Conservation (phyloP, 352 stramenopile species). For the Thalassiosira hispida region DNA sequence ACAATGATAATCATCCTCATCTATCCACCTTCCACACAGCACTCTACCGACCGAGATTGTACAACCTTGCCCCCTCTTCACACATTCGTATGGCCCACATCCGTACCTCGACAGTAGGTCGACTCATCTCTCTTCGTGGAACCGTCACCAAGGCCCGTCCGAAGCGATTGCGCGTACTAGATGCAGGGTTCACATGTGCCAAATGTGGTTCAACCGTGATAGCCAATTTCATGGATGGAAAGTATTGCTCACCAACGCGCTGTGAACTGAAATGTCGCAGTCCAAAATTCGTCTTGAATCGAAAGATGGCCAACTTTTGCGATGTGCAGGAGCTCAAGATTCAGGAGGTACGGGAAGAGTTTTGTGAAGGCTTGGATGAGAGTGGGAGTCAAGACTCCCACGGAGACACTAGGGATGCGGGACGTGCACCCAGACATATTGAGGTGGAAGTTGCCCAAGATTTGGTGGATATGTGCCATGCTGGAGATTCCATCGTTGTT, state of each 20-base stretch:
- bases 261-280: slow-evolving; percentile 69
- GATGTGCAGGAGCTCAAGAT: slow-evolving; percentile 84
- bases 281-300: slow-evolving; percentile 70
- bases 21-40: slow-evolving; percentile 35
- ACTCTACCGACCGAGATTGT: slow-evolving; percentile 45
- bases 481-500: slow-evolving; percentile 94
- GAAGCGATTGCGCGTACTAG: slow-evolving; percentile 70
- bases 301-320: slow-evolving; percentile 67
- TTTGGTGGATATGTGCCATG: slow-evolving; percentile 94
- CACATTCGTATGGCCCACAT: slow-evolving; percentile 72
- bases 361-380: slow-evolving; percentile 38
- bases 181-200: slow-evolving; percentile 73
- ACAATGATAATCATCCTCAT: slow-evolving; percentile 30
- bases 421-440: slow-evolving; percentile 88
- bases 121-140: slow-evolving; percentile 76
- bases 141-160: slow-evolving; percentile 76
- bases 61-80: slow-evolving; percentile 35
- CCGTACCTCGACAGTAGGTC: slow-evolving; percentile 64
- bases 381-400: slow-evolving; percentile 9
- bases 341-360: slow-evolving; percentile 81
- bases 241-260: slow-evolving; percentile 68
- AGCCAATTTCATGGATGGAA: slow-evolving; percentile 69
- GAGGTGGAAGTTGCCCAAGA: slow-evolving; percentile 90
- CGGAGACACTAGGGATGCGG: slow-evolving; percentile 69
- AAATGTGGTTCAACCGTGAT: slow-evolving; percentile 70